Evolutionary conservation across 495 filamentous ascomycete genomes (phyloP), one percentile per base, ranked within the genome.

Genomic region (Eremomyces bilateralis): DNA sequence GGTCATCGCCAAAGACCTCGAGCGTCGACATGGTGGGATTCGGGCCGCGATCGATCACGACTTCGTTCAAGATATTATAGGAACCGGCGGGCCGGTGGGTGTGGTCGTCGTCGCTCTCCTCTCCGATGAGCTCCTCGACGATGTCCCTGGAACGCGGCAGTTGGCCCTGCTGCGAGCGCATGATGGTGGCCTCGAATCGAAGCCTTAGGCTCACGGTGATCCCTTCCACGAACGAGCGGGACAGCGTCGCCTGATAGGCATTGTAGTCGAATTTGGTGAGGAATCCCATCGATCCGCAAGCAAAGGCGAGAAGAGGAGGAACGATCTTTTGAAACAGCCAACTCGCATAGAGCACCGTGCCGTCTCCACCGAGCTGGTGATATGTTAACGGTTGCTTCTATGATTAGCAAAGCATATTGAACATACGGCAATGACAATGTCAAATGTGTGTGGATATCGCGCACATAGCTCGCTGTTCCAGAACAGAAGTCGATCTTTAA

Each of bases 1-100:
- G 81, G 47, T 93, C 79, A 48, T 94, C 90, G 27, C 90, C 90
- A 48, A 94, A 94, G 21, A 97, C 60, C 47, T 90, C 82, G 25
- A 78, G 82, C 31, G 69, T 63, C 36, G 77, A 81, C 80, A 90
- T 83, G 84, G 67, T 88, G 36, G 73, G 73, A 63, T 84, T 92
- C 20, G 85, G 85, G 3, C 85, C 85, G 18, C 85, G 63, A 42
- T 95, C 85, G 10, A 94, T 69, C 6, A 95, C 84, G 11, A 72
- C 67, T 51, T 94, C 90, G 42, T 95, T 97, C 36, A 97, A 57
- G 34, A 97, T 91, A 53, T 91, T 77, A 44, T 73, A 77, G 0
- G 79, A 76, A 21, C 69, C 65, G 35, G 83, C 79, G 4, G 82
- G 81, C 27, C 58, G 65, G 55, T 94, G 83, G 0, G 81, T 91